Evolutionary conservation across 2,329 filamentous ascomycete species (phyloP).

Genomic region (Ophiostoma ulmi): DNA sequence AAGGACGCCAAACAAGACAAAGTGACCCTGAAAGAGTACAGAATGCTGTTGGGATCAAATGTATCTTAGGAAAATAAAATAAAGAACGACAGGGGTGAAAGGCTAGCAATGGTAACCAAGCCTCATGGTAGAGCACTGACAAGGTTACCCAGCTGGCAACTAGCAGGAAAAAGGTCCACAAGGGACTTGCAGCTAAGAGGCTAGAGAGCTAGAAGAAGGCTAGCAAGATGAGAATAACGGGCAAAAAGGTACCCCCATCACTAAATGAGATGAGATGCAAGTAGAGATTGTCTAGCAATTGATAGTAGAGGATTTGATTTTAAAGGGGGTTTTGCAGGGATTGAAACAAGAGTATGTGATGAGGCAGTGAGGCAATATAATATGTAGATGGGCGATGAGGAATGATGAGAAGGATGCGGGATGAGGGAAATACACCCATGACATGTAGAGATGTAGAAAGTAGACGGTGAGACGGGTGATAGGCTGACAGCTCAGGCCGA

Average conservation of each 20-base stretch:
- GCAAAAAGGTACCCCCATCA: slow-evolving; percentile 6
- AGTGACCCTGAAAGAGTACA: background rate
- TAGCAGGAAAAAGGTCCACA: background rate
- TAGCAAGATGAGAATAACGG: slow-evolving; percentile 1
- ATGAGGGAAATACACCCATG: background rate
- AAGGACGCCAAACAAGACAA: background rate
- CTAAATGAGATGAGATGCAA: background rate
- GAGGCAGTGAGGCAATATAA: background rate
- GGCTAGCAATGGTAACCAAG: background rate
- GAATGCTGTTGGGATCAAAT: background rate
- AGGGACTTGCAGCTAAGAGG: background rate
- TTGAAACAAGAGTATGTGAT: background rate
- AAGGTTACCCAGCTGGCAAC: slow-evolving; percentile 5
- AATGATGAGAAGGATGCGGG: background rate
- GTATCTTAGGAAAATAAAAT: slow-evolving; percentile 12
- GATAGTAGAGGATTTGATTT: too few relatives aligned
- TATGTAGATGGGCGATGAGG: background rate
- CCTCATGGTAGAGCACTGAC: background rate
- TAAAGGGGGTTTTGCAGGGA: background rate
- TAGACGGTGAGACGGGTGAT: background rate
- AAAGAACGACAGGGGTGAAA: slow-evolving; percentile 7
- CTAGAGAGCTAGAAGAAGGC: background rate
- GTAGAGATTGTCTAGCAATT: background rate
- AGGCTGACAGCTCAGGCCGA: background rate
- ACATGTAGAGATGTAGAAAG: background rate